A percentile compares a stretch with the other conserved stretches of the same genome.
Conservation (phyloP, 495 filamentous ascomycete genomes). For the Thozetella sp. region DNA sequence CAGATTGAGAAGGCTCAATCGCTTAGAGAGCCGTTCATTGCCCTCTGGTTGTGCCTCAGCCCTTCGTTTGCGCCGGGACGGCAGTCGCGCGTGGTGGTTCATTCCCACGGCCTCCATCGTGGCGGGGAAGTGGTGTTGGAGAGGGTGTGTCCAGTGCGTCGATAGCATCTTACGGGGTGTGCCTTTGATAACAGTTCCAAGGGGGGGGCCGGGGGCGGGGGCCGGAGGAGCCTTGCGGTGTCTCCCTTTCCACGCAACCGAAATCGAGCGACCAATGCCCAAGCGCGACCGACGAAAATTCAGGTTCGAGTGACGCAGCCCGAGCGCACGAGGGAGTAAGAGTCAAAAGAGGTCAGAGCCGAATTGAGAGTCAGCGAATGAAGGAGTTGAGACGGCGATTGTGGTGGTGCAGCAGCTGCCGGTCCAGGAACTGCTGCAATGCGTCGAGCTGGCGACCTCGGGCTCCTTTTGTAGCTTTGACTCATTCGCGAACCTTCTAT, state of each 20-base stretch:
- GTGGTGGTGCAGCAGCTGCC: slow-evolving; percentile 18
- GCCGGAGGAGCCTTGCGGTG: neutral
- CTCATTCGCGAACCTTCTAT: slow-evolving; percentile 40
- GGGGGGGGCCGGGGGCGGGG: neutral
- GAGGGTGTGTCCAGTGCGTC: slow-evolving; percentile 5
- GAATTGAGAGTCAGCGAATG: slow-evolving; percentile 13
- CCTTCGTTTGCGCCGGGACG: slow-evolving; percentile 47
- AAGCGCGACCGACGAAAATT: neutral
- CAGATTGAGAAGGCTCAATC: slow-evolving; percentile 78
- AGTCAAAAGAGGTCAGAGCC: slow-evolving; percentile 1
- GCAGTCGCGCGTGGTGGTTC: slow-evolving; percentile 13
- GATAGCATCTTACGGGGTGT: slow-evolving; percentile 11
- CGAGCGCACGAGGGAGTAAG: slow-evolving; percentile 1
- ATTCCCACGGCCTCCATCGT: slow-evolving; percentile 19
- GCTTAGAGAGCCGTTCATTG: slow-evolving; percentile 71
- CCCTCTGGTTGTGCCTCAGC: slow-evolving; percentile 44
- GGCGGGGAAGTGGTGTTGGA: slow-evolving; percentile 5
- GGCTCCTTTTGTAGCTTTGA: slow-evolving; percentile 31
- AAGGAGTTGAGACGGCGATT: slow-evolving; percentile 20
- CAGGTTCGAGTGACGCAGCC: neutral
- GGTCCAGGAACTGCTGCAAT: slow-evolving; percentile 18
- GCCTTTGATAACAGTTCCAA: neutral
- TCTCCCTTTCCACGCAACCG: neutral
- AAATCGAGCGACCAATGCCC: neutral
- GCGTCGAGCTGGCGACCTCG: slow-evolving; percentile 18